Evolutionary conservation across 192 early-diverging fungal species (phyloP), one percentile per base, ranked within the genome.

Genomic region (Coemansia sp.): DNA sequence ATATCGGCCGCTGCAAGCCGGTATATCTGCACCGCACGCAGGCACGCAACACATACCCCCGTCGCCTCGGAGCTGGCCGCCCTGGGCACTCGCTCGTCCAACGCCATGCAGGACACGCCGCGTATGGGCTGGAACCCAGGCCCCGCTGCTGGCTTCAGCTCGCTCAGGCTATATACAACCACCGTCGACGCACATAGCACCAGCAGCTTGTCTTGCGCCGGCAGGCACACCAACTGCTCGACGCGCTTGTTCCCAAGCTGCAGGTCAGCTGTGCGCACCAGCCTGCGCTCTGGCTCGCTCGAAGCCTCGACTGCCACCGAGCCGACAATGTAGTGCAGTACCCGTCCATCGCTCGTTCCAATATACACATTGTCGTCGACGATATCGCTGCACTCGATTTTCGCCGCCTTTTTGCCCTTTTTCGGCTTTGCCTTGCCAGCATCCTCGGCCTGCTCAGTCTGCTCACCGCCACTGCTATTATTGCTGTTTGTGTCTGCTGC

Each of bases 211-310:
- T 44, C 32, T 24, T 68, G 45, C 18, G 18, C 30, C 15, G 72
- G 65, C 13, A 75, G 59, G 20, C 60, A 60, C n/a, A 75, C 17
- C 10, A 75, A 18, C 33, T 75, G 72, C 45, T 75, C 72, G 1
- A 75, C 65, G 3, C 64, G 65, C 40, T 60, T 64, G 7, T 30
- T 53, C 15, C 72, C 60, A 18, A 67, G 33, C 27, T 42, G 28
- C 37, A 75, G 24, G 23, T 68, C 53, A 7, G 64, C 60, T 5
- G 20, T 48, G 14, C 34, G 20, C 9, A 75, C 72, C 9, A 23
- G 9, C 14, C 52, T 27, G 13, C 32, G 41, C n/a, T 62, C 64
- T 10, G 66, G 67, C 11, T 44, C 23, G 8, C 22, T 34, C 7
- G 14, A 10, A 1, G 33, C 29, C 8, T 46, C 65, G 1, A 75